Conservation (phyloP, 1,284 basidiomycete genomes). For the Flammula alnicola region DNA sequence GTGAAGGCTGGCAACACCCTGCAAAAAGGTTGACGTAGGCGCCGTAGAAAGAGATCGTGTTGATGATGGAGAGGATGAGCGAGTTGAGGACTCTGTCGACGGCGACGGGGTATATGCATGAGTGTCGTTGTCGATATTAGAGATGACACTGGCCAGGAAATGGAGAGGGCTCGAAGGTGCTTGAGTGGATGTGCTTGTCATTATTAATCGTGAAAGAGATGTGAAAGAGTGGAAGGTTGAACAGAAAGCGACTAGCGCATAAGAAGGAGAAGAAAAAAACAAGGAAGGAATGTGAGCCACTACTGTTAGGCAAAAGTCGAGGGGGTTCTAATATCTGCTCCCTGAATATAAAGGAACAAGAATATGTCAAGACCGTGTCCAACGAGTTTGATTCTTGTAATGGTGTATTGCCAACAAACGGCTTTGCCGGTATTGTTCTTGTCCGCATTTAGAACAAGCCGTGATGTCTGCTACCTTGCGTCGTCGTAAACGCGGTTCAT, state of each 20-base stretch:
- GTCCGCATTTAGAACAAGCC: constrained; percentile 26
- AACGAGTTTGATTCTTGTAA: constrained; percentile 24
- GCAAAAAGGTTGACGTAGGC: constrained; percentile 16
- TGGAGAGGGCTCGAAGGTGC: constrained; percentile 38
- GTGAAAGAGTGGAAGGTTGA: constrained; percentile 23
- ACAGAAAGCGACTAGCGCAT: constrained; percentile 34
- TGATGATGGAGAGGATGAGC: constrained; percentile 24
- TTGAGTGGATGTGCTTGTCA: constrained; percentile 28
- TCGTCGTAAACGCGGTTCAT: constrained; percentile 3
- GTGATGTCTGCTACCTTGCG: constrained; percentile 1
- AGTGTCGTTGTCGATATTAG: constrained; percentile 28
- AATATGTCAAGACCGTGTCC: constrained; percentile 22
- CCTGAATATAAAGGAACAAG: constrained; percentile 26
- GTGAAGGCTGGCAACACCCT: constrained; percentile 28
- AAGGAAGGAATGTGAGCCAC: constrained; percentile 20
- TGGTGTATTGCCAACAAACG: constrained; percentile 13
- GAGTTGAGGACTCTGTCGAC: constrained; percentile 19
- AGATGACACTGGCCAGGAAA: constrained; percentile 44
- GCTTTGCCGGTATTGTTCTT: constrained; percentile 40
- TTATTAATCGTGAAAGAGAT: constrained; percentile 34
- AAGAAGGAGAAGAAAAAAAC: constrained; percentile 19
- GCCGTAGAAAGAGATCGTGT: constrained; percentile 14
- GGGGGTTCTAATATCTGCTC: constrained; percentile 16
- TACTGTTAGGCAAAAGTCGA: constrained; percentile 14
- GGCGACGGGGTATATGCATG: constrained; percentile 20